Conservation (phyloP, 495 filamentous ascomycete species). For the Aspergillus steynii region DNA sequence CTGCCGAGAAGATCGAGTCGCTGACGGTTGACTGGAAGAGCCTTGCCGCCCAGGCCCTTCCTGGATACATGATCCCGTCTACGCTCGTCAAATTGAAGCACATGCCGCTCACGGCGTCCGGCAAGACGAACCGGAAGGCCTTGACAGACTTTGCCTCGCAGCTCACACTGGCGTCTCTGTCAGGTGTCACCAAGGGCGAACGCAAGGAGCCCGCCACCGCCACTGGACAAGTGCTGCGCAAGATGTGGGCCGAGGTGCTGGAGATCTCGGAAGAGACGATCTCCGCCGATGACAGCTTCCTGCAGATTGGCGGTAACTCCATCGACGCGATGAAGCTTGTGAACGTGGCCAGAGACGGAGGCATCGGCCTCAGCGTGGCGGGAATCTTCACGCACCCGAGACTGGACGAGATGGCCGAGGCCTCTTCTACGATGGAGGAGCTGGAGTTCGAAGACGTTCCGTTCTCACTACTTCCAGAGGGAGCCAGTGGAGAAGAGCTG, state of each 20-base stretch:
- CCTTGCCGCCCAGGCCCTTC: constrained; percentile 13
- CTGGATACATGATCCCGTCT: constrained; percentile 31
- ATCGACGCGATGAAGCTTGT: constrained; percentile 51
- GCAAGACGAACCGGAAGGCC: constrained; percentile 30
- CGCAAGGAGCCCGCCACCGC: constrained; percentile 15
- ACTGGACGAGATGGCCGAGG: constrained; percentile 35
- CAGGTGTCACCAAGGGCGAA: constrained; percentile 4
- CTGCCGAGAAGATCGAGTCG: constrained; percentile 19
- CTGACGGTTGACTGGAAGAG: constrained; percentile 8
- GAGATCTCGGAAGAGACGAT: constrained; percentile 24
- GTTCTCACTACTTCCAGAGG: constrained; percentile 7
- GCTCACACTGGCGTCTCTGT: constrained; percentile 3
- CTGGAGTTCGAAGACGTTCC: constrained; percentile 10
- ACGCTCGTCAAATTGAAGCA: constrained; percentile 20
- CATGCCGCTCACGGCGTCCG: constrained; percentile 26
- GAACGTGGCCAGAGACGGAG: constrained; percentile 13
- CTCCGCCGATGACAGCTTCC: constrained; percentile 51
- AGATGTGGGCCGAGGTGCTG: constrained; percentile 40
- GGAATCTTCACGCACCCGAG: constrained; percentile 38
- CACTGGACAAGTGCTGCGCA: constrained; percentile 29
- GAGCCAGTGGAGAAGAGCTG: not conserved
- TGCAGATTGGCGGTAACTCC: constrained; percentile 53
- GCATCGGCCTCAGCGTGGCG: constrained; percentile 33
- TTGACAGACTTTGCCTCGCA: constrained; percentile 9
- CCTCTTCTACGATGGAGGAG: not conserved